phyloP scores from a whole-genome alignment of 2,329 filamentous ascomycete species.

The Acephala macrosclerotiorum region DNA sequence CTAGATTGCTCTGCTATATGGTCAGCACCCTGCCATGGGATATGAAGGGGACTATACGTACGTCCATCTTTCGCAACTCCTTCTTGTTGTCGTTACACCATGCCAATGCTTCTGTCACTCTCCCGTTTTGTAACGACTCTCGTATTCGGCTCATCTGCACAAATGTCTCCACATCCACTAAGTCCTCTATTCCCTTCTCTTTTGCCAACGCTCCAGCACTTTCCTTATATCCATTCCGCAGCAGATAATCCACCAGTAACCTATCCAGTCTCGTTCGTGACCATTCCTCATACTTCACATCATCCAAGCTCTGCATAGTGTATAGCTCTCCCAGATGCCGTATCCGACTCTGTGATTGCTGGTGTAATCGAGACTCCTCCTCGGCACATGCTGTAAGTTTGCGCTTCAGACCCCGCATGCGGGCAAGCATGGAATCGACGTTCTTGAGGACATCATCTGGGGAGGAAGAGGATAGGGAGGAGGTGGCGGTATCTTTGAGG shows the following conservation, averaged over 20 bases:
- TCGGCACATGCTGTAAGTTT: constrained; percentile 81
- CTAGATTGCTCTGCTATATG: constrained; percentile 72
- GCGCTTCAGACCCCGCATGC: constrained; percentile 86
- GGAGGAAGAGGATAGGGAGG: constrained; percentile 55
- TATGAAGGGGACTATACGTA: constrained; percentile 48
- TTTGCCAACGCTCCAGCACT: constrained; percentile 78
- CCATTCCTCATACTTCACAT: constrained; percentile 95
- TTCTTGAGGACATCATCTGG: constrained; percentile 78
- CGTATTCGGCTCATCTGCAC: constrained; percentile 81
- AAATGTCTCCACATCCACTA: constrained; percentile 92
- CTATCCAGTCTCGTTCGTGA: constrained; percentile 81
- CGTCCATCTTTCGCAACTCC: constrained; percentile 85
- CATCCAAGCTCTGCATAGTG: constrained; percentile 79
- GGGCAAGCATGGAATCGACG: constrained; percentile 83
- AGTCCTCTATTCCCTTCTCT: constrained; percentile 77
- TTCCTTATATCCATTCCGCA: constrained; percentile 81
- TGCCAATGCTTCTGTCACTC: constrained; percentile 78
- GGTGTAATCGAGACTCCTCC: constrained; percentile 81
- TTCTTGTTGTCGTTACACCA: constrained; percentile 97
- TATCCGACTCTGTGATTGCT: constrained; percentile 78
- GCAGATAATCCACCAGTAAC: constrained; percentile 89
- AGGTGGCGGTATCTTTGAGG: constrained; percentile 64
- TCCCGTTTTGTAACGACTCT: constrained; percentile 72
- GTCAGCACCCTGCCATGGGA: constrained; percentile 17
- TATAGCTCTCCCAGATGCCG: constrained; percentile 84